A percentile compares a stretch with the other conserved stretches of the same genome.
Evolutionary conservation across 1,284 basidiomycete genomes (phyloP).

Genomic region (Lentinula novae-zelandiae): DNA sequence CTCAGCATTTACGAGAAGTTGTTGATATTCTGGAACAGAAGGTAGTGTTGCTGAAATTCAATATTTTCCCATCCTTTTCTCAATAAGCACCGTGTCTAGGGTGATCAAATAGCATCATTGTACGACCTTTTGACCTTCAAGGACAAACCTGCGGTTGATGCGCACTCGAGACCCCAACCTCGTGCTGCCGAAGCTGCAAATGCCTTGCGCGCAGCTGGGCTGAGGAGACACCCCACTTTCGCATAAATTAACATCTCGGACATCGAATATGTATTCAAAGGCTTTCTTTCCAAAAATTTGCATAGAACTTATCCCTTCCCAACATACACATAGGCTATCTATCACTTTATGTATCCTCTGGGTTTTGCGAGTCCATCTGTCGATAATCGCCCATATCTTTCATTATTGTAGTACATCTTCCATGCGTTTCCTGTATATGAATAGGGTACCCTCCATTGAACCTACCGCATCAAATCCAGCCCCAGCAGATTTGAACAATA

Average conservation of each 20-base stretch:
- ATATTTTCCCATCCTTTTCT: neutral
- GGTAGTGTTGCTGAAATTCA: conserved; percentile 35
- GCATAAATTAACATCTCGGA: neutral
- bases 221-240: conserved; percentile 8
- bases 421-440: too few species aligned
- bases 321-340: neutral
- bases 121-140: conserved; percentile 76
- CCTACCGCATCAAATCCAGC: neutral
- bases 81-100: conserved; percentile 41
- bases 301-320: neutral
- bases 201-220: neutral
- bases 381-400: neutral
- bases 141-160: conserved; percentile 49
- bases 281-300: neutral
- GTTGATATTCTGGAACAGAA: conserved; percentile 87
- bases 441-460: neutral
- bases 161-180: neutral
- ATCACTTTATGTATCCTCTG: neutral
- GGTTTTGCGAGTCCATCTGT: neutral
- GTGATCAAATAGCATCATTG: conserved; percentile 83
- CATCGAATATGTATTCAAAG: neutral
- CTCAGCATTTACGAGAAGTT: conserved; percentile 83
- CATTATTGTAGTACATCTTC: too few species aligned
- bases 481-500: neutral
- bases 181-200: conserved; percentile 1